Evolutionary conservation across 306 rosid genomes (phyloP), one percentile per base, ranked within the genome.

Genomic region (Prinsepia uniflora): DNA sequence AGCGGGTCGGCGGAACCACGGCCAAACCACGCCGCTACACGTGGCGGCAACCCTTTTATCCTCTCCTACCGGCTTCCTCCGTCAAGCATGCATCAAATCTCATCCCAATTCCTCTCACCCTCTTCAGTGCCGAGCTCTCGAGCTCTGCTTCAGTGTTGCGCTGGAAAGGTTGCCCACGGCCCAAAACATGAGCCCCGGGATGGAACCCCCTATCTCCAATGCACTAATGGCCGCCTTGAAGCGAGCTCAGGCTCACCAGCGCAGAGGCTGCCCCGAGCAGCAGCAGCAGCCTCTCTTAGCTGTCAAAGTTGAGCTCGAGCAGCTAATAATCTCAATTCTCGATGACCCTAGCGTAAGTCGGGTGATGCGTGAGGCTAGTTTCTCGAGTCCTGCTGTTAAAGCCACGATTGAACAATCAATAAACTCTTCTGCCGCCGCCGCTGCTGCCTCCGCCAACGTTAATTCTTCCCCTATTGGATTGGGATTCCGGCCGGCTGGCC

Each of bases 291-390:
- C 99, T 17, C 96, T 95, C 11, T 73, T 95, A 0, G 97, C 99
- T 4, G 99, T 95, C 0, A 95, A 95, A 20, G 97, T 95, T 1
- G 97, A 95, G 80, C 88, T 95, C 10, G 97, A 95, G 36, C 99
- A 95, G 76, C 83, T 95, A 17, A 91, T 95, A 60, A 91, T 95
- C 42, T 95, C 99, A 3, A 95, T 91, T 53, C 96, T 95, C 14
- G 99, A 95, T 43, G 99, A 95, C 73, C 99, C 99, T 0, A 95
- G 97, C 72, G 99, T 95, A 1, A 95, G 99, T 77, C 79, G 99
- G 55, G 97, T 95, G 39, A 95, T 95, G 99, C 75, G 97, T 4
- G 99, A 95, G 17, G 99, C 99, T 2, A 91, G 96, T 52, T 95
- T 95, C 57, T 91, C 97, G 0, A 89, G 96, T 53, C 97, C 99